Base-by-base conservation (phyloP, 768 basidiomycete genomes). In the Pleurotus djamor region DNA sequence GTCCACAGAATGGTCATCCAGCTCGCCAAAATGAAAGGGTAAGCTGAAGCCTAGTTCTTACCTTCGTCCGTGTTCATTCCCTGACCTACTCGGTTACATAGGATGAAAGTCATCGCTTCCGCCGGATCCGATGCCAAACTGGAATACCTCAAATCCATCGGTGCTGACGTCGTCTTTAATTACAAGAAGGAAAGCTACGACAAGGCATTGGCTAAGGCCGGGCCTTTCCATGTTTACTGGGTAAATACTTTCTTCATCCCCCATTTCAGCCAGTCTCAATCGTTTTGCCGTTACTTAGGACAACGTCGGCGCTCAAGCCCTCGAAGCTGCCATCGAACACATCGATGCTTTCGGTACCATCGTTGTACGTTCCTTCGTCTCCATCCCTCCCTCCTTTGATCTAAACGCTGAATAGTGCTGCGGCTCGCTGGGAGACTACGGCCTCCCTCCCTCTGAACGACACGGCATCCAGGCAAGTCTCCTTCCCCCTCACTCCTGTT, bases 71-170 rank as follows among this genome's bases (percentile, higher is more conserved):
- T 47, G 36, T 76, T 28, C 21, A 28, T 28, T 28, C 21, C 21
- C 21, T 28, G 21, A 28, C 10, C 14, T 3, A 12, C 16, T 16
- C 13, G 21, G 13, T 12, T 36, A 32, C 16, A 5, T 17, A 58
- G 57, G 17, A 48, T 58, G 57, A 58, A 58, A 38, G 47, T 58
- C 34, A 50, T 58, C 34, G 57, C 57, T 35, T 58, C 57, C n/a
- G 77, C 80, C 1, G 83, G 86, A 4, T 73, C 76, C 1, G 80
- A 83, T 48, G 76, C 80, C 43, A 85, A 87, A 70, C 78, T 84
- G 16, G 68, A 67, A 8, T 82, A 72, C 60, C 45, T 82, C 59
- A 68, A 66, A 38, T 72, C 71, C 8, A 59, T 83, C 5, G 83
- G 81, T 1, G 76, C 76, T 1, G 82, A 85, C 60, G 71, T 76